Percentiles rank a stretch among this genome's conserved stretches.
Evolutionary conservation across 2,329 filamentous ascomycete species (phyloP).

Genomic region (Sporothrix pseudoabietina): DNA sequence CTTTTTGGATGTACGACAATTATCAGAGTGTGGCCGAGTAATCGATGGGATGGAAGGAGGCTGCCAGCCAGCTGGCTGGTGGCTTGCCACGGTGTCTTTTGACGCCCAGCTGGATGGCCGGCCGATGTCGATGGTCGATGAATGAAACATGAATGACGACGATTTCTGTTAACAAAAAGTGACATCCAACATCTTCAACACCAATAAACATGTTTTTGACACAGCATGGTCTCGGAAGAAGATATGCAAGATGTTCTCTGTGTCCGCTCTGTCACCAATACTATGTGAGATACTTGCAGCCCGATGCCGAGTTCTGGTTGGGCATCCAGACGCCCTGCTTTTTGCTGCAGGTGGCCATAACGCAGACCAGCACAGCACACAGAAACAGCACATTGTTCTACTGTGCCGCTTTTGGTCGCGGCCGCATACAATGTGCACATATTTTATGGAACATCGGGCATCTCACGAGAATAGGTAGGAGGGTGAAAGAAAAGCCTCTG

Average conservation of each 20-base stretch:
- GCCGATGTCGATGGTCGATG: not conserved
- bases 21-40: not conserved
- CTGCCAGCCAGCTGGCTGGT: constrained; percentile 33
- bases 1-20: not conserved
- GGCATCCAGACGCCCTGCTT: constrained; percentile 45
- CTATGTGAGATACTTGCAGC: not conserved
- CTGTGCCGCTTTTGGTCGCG: not conserved
- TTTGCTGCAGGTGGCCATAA: not conserved
- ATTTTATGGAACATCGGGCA: not conserved
- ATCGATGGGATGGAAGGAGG: not conserved
- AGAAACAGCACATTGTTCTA: constrained; percentile 4
- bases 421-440: not conserved
- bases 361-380: not conserved
- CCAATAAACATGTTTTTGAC: not conserved
- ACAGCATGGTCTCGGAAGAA: not conserved
- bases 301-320: constrained; percentile 46
- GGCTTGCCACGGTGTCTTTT: constrained; percentile 13
- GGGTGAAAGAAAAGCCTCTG: not conserved
- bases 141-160: not conserved
- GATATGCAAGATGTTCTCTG: not conserved
- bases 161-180: too few species aligned
- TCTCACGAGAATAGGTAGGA: not conserved
- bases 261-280: too few species aligned
- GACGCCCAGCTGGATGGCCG: constrained; percentile 7
- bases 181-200: not conserved